Percentiles rank a stretch among this genome's conserved stretches.
phyloP scores from a whole-genome alignment of 192 early-diverging fungal species.

The Coemansia sp. region DNA sequence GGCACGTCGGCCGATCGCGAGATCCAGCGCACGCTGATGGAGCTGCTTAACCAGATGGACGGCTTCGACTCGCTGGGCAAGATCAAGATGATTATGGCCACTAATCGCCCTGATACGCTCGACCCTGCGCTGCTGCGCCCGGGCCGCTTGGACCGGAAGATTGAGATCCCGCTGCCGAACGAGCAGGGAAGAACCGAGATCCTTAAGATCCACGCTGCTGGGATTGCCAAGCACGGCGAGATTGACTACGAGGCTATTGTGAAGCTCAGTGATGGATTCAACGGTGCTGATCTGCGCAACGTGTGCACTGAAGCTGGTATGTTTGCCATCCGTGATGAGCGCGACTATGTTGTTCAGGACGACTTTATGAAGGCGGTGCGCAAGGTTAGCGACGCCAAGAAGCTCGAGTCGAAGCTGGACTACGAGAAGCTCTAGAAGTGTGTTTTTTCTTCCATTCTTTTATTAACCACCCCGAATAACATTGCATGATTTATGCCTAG shows the following conservation, averaged over 20 bases:
- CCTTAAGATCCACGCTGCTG: constrained; percentile 92
- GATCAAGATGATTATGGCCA: constrained; percentile 99
- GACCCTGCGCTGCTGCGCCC: constrained; percentile 97
- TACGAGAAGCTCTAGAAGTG: constrained; percentile 74
- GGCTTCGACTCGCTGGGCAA: constrained; percentile 99
- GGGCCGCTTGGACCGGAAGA: constrained; percentile 96
- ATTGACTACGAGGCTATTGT: constrained; percentile 99
- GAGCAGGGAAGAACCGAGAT: constrained; percentile 97
- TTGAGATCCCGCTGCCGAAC: constrained; percentile 99
- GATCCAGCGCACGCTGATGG: constrained; percentile 99
- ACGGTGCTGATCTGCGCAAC: constrained; percentile 98
- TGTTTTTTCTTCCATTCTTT: neutral
- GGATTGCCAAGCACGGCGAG: constrained; percentile 95
- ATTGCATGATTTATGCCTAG: neutral
- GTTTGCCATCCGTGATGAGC: constrained; percentile 99
- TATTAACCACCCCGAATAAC: constrained; percentile 2
- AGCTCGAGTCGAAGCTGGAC: constrained; percentile 86
- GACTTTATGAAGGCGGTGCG: constrained; percentile 99
- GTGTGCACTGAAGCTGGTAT: constrained; percentile 99
- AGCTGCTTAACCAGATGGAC: constrained; percentile 99
- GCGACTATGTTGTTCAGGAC: constrained; percentile 97
- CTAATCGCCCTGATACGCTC: constrained; percentile 97
- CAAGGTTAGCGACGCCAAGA: constrained; percentile 97
- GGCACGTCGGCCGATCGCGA: constrained; percentile 99
- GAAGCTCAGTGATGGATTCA: constrained; percentile 97